Conservation (phyloP, 306 rosid genomes). For the Dalbergia cultrata region DNA sequence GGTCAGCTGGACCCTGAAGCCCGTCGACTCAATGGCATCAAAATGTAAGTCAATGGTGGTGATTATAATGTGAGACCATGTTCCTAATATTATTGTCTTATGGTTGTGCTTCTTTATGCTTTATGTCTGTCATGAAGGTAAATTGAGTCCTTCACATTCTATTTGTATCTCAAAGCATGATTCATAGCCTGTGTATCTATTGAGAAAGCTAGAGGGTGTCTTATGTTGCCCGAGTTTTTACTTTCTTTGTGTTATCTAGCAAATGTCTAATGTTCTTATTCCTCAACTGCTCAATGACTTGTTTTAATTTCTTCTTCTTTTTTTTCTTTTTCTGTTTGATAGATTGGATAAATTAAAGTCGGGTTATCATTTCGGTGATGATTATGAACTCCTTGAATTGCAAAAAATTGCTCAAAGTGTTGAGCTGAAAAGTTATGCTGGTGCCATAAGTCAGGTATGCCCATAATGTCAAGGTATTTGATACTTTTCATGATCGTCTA, state of each 20-base stretch:
- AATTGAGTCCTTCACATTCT: neutral
- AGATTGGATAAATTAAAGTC: neutral
- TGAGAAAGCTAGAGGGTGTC: neutral
- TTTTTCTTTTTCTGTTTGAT: too few species aligned
- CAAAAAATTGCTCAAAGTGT: neutral
- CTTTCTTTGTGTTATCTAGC: too few species aligned
- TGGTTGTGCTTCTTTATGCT: neutral
- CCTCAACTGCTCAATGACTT: neutral
- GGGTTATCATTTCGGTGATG: neutral
- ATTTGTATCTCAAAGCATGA: too few species aligned
- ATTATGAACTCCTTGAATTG: neutral
- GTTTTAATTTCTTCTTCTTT: conserved; percentile 51
- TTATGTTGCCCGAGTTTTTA: too few species aligned
- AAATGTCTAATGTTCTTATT: neutral
- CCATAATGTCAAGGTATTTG: neutral
- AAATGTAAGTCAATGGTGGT: neutral
- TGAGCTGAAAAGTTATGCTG: neutral
- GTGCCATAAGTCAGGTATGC: neutral
- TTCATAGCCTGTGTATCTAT: neutral
- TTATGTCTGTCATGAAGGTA: neutral
- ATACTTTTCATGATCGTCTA: too few species aligned
- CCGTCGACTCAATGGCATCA: neutral
- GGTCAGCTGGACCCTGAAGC: neutral
- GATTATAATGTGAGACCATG: neutral
- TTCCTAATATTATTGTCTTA: neutral